Base-by-base conservation (phyloP, 805 yeast genomes). In the Candida namnaoensis region DNA sequence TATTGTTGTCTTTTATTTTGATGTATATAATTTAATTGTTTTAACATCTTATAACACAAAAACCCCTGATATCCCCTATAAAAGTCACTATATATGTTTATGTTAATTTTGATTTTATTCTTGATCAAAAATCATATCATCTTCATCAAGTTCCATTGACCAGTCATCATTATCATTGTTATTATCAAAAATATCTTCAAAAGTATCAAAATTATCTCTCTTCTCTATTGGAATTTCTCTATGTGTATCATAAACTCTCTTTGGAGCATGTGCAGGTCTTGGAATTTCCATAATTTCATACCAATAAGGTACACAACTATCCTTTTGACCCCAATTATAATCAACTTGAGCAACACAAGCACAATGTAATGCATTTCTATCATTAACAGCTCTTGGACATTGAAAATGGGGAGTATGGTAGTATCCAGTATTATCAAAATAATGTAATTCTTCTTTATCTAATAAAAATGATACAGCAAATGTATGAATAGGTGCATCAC, bases 401-500 rank as follows among this genome's bases (percentile, higher is more conserved):
- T 73, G 66, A 72, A 69, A 66, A 59, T 90, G 90, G 44, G 70
- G 77, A 57, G 84, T 93, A 61, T 58, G 84, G 53, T 66, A 76
- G 64, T 84, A 84, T 38, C 91, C 91, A 45, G 84, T 73, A 57
- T 84, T 90, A 43, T 77, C 79, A 61, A 86, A 85, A 68, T 80
- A 76, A 57, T 85, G 88, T 37, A 85, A 62, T 54, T 76, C 66
- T 41, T 71, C 75, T 55, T 69, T 74, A 40, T 82, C 78, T 55
- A 82, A 56, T 62, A 86, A 79, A 47, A 85, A 63, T 5, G 88
- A 66, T 19, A 80, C 93, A 14, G 88, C 95, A 51, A 84, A 76
- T 5, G 88, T 79, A 58, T 83, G 93, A 42, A 83, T 78, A 26
- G 93, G 93, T 30, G 93, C 93, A 61, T 84, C 93, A 47, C 93